Conservation (phyloP, 164 flowering plant genomes). For the Magnolia sinica region DNA sequence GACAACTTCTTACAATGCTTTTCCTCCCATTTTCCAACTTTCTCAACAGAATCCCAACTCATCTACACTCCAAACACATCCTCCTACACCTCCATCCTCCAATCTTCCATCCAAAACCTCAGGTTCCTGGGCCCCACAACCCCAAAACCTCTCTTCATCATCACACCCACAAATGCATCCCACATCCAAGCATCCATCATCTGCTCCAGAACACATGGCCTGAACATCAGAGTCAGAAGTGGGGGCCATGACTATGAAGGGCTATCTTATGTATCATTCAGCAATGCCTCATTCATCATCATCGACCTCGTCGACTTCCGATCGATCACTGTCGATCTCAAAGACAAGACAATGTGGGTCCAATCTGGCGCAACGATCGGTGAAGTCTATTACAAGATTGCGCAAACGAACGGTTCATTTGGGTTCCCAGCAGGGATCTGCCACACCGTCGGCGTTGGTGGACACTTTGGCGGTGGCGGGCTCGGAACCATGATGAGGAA, state of each 20-base stretch:
- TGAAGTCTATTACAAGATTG: slow-evolving; percentile 31
- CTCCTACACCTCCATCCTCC: slow-evolving; percentile 10
- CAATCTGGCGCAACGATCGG: slow-evolving; percentile 32
- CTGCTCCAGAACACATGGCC: slow-evolving; percentile 14
- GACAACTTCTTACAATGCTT: slow-evolving; percentile 10
- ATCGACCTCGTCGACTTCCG: slow-evolving; percentile 24
- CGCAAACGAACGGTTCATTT: slow-evolving; percentile 12
- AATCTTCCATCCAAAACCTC: slow-evolving; percentile 16
- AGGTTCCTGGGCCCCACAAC: slow-evolving; percentile 11
- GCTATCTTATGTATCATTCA: slow-evolving; percentile 17
- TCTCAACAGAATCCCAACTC: background rate
- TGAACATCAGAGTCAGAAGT: slow-evolving; percentile 24
- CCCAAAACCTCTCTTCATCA: slow-evolving; percentile 19
- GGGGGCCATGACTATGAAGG: slow-evolving; percentile 42
- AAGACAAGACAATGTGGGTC: slow-evolving; percentile 23
- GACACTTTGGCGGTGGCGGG: slow-evolving; percentile 16
- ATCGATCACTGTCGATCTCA: slow-evolving; percentile 14
- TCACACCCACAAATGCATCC: slow-evolving; percentile 19
- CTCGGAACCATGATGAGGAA: slow-evolving; percentile 16
- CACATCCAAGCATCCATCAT: slow-evolving; percentile 25
- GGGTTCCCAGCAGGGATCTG: slow-evolving; percentile 23
- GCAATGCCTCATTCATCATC: slow-evolving; percentile 13
- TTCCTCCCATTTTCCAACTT: background rate
- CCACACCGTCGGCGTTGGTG: slow-evolving; percentile 12
- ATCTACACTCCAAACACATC: slow-evolving; percentile 5